Conservation (phyloP, 257 asterid genomes). For the Leonotis leonurus region DNA sequence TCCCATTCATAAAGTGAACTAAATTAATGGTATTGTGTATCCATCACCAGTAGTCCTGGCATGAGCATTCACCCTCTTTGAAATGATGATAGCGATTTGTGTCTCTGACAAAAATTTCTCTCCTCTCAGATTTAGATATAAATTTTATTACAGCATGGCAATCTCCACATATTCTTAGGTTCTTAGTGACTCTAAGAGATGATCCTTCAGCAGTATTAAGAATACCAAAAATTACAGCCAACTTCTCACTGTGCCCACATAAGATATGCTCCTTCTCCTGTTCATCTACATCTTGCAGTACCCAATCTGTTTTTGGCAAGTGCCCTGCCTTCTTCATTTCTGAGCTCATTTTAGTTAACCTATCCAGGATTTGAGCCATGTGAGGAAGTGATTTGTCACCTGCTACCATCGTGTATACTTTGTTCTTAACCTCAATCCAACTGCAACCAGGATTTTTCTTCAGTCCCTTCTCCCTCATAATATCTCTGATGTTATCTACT, state of each 20-base stretch:
- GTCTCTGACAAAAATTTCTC: slow-evolving; percentile 84
- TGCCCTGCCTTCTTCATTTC: slow-evolving; percentile 81
- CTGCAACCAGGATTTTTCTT: slow-evolving; percentile 88
- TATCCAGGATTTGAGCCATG: slow-evolving; percentile 55
- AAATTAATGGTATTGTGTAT: background rate
- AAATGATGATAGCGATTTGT: slow-evolving; percentile 85
- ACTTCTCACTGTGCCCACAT: slow-evolving; percentile 92
- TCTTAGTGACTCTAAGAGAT: slow-evolving; percentile 69
- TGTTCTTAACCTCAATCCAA: slow-evolving; percentile 90
- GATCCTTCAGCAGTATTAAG: slow-evolving; percentile 61
- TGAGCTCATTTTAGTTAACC: slow-evolving; percentile 35
- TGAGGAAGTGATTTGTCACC: slow-evolving; percentile 83
- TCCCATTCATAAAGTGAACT: slow-evolving; percentile 3
- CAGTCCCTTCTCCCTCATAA: slow-evolving; percentile 59
- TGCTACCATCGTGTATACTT: slow-evolving; percentile 78
- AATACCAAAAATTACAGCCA: slow-evolving; percentile 80
- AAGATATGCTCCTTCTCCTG: slow-evolving; percentile 85
- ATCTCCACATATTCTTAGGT: slow-evolving; percentile 85
- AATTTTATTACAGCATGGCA: slow-evolving; percentile 78
- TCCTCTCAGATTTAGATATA: slow-evolving; percentile 54
- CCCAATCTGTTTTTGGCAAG: slow-evolving; percentile 51
- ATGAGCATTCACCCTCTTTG: slow-evolving; percentile 73
- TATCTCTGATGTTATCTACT: slow-evolving; percentile 59
- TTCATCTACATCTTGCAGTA: slow-evolving; percentile 89
- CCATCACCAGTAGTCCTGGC: slow-evolving; percentile 83